A percentile compares a stretch with the other conserved stretches of the same genome.
Conservation (phyloP, 129 eudicot species). For the Lonicera japonica region DNA sequence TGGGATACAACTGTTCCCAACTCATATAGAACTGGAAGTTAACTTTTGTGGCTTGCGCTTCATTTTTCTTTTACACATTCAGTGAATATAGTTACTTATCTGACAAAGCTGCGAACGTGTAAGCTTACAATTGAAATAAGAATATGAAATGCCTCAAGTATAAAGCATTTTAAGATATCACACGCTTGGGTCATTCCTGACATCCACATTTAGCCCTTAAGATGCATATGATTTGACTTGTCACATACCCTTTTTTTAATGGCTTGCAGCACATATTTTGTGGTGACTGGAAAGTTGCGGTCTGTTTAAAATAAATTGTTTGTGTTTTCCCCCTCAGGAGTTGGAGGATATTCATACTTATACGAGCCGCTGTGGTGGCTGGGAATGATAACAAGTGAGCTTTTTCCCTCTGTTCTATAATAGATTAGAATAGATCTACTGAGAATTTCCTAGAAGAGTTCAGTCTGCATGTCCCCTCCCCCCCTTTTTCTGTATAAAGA, state of each 20-base stretch:
- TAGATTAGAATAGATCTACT: neutral
- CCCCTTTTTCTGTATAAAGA: neutral
- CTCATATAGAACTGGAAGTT: no score
- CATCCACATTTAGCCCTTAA: conserved; percentile 2
- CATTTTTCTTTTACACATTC: no score
- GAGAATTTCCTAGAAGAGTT: neutral
- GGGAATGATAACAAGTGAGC: conserved; percentile 96
- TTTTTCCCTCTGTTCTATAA: neutral
- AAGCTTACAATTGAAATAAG: no score
- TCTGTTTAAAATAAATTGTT: neutral
- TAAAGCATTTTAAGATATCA: no score
- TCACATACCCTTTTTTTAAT: neutral
- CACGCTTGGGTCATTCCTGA: neutral
- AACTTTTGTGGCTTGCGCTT: no score
- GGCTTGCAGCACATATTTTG: conserved; percentile 2
- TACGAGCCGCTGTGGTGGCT: conserved; percentile 99
- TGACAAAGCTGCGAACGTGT: no score
- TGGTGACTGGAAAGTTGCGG: conserved; percentile 1
- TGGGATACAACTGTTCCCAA: no score
- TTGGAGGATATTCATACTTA: conserved; percentile 91
- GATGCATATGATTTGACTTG: conserved; percentile 1
- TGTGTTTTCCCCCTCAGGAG: conserved; percentile 41
- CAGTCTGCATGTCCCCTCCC: neutral
- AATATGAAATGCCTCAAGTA: no score
- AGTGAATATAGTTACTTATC: no score